Evolutionary conservation across 768 basidiomycete species (phyloP), one percentile per base, ranked within the genome.

Genomic region (Lentinula raphanica): DNA sequence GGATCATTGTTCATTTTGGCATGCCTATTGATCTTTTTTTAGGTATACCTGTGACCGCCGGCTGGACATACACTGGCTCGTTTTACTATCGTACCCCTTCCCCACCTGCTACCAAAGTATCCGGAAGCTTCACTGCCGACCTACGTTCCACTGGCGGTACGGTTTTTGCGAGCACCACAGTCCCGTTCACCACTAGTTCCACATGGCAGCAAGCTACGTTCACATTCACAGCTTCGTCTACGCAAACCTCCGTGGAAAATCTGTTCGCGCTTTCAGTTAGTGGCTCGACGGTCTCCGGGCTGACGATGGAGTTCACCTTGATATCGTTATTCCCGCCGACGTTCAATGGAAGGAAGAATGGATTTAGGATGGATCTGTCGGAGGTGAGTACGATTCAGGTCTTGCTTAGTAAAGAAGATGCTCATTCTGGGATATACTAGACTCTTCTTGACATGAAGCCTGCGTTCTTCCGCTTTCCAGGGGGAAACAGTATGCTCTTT

Each of bases 241-340:
- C 49, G 27, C 49, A 50, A 36, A 73, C 77, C 44, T 72, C 72
- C 7, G 49, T 50, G 1, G 68, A 66, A 25, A 88, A 87, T 65
- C 66, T 68, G 36, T 86, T 88, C 67, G 72, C 74, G 0, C 70
- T 88, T 5, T 79, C 80, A 0, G 64, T 86, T 7, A 72, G 84
- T 50, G 79, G 78, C 11, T 64, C 67, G 0, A 66, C 66, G 0
- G 71, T 70, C 0, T 66, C 70, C 0, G 80, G 77, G 4, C 69
- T 78, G 23, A 78, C 74, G 0, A 70, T 87, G 50, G 65, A 81
- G 61, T 86, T 87, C 56, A 79, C 82, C 0, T 74, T 87, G 74
- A 74, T 87, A 56, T 83, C 81, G 9, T 69, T 88, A 49, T 86
- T 88, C 68, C 86, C 87, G 0, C 86, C 86, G 6, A 88, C 85